Conservation (phyloP, 176 grass and related monocot genomes). For the Elymus sibiricus region DNA sequence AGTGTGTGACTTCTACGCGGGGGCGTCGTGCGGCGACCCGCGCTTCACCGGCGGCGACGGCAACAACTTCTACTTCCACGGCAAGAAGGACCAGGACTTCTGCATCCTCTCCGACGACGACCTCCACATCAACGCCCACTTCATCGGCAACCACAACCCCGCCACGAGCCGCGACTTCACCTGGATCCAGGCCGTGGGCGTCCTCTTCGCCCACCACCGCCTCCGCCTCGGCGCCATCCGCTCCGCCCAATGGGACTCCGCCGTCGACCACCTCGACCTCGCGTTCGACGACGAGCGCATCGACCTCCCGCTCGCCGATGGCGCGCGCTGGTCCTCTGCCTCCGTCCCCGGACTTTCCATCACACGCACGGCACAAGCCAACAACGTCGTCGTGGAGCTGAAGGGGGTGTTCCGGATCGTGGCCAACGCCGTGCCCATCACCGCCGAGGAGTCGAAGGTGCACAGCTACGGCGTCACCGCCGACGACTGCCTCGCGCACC, state of each 20-base stretch:
- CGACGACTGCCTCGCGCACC: conserved; percentile 40
- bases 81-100: conserved; percentile 51
- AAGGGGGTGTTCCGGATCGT: conserved; percentile 32
- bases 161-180: conserved; percentile 51
- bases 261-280: conserved; percentile 39
- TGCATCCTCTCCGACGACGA: conserved; percentile 46
- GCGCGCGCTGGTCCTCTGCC: conserved; percentile 11
- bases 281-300: conserved; percentile 44
- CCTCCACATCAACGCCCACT: conserved; percentile 54
- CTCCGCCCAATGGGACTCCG: conserved; percentile 17
- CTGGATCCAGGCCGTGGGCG: conserved; percentile 58
- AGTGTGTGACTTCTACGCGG: conserved; percentile 53
- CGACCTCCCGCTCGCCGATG: not conserved
- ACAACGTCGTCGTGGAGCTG: conserved; percentile 37
- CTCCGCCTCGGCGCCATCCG: conserved; percentile 35
- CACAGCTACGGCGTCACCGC: conserved; percentile 33
- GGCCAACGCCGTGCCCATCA: conserved; percentile 40
- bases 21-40: conserved; percentile 48
- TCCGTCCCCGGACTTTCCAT: not conserved
- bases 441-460: not conserved
- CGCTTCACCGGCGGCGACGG: conserved; percentile 65
- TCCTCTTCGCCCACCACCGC: conserved; percentile 45
- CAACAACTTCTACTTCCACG: conserved; percentile 77
- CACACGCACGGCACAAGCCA: not conserved
- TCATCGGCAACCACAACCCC: conserved; percentile 53